Evolutionary conservation across 345 rosid genomes (phyloP).

Genomic region (Cochlearia excelsa): DNA sequence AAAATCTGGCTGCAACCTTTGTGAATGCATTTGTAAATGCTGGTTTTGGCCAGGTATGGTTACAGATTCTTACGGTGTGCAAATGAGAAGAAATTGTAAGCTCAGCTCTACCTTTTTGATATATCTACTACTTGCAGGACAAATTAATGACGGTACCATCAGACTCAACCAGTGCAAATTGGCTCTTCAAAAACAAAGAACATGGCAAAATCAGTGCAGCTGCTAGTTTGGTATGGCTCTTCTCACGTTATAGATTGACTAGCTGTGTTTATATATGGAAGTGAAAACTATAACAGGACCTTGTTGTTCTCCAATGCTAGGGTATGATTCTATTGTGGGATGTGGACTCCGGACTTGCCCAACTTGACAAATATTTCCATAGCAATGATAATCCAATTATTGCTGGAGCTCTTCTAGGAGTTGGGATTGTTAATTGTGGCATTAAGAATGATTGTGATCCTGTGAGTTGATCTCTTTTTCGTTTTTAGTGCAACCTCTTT

Average conservation of each 20-base stretch:
- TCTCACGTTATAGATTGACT: conserved; percentile 11
- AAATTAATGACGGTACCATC: conserved; percentile 82
- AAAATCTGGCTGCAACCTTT: conserved; percentile 92
- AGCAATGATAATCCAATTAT: conserved; percentile 72
- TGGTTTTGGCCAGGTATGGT: conserved; percentile 84
- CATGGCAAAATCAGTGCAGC: conserved; percentile 94
- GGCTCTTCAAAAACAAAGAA: conserved; percentile 97
- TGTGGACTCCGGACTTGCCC: conserved; percentile 86
- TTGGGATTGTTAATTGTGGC: conserved; percentile 85
- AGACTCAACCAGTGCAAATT: conserved; percentile 69
- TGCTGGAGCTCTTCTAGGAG: conserved; percentile 90
- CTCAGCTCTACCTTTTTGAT: conserved; percentile 16
- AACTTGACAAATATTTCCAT: conserved; percentile 85
- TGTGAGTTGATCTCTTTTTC: conserved; percentile 45
- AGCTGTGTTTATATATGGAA: conserved; percentile 15
- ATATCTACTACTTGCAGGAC: conserved; percentile 51
- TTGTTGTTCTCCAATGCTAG: conserved; percentile 38
- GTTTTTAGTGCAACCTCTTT: conserved; percentile 6
- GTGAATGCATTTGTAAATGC: conserved; percentile 98
- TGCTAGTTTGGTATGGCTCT: conserved; percentile 75
- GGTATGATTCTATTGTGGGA: conserved; percentile 96
- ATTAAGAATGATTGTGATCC: conserved; percentile 88
- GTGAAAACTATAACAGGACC: conserved; percentile 12
- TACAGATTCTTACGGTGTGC: conserved; percentile 12
- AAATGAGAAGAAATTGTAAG: neutral